Conservation (phyloP, 345 rosid species). For the Balakata baccata region DNA sequence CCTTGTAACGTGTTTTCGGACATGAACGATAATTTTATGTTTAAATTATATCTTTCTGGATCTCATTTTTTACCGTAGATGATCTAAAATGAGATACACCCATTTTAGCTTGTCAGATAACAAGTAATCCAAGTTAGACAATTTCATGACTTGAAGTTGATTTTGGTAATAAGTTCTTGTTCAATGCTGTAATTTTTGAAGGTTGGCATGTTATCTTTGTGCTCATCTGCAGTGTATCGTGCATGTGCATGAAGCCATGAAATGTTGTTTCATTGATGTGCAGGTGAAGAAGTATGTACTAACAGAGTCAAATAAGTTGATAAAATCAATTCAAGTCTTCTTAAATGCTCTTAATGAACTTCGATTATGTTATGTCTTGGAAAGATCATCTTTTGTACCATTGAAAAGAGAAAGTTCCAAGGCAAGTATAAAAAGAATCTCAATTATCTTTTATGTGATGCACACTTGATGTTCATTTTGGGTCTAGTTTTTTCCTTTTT, state of each 20-base stretch:
- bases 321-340: slow-evolving; percentile 84
- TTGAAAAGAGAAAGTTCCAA: slow-evolving; percentile 58
- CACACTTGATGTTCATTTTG: neutral
- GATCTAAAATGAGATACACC: no score
- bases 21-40: neutral
- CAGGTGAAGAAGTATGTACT: slow-evolving; percentile 82
- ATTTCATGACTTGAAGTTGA: neutral
- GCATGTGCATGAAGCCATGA: neutral
- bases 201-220: neutral
- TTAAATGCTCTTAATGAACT: slow-evolving; percentile 81
- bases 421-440: slow-evolving; percentile 31
- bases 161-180: neutral
- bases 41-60: neutral
- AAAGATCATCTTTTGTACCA: slow-evolving; percentile 47
- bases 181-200: neutral
- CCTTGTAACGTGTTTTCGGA: neutral
- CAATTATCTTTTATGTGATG: slow-evolving; percentile 12
- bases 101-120: neutral
- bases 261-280: slow-evolving; percentile 10
- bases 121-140: neutral
- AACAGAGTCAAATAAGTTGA: slow-evolving; percentile 58
- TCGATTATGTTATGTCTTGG: slow-evolving; percentile 62
- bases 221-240: neutral
- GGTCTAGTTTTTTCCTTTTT: neutral
- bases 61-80: neutral